Evolutionary conservation across 2,329 filamentous ascomycete species (phyloP).

Genomic region (Nemania abortiva): DNA sequence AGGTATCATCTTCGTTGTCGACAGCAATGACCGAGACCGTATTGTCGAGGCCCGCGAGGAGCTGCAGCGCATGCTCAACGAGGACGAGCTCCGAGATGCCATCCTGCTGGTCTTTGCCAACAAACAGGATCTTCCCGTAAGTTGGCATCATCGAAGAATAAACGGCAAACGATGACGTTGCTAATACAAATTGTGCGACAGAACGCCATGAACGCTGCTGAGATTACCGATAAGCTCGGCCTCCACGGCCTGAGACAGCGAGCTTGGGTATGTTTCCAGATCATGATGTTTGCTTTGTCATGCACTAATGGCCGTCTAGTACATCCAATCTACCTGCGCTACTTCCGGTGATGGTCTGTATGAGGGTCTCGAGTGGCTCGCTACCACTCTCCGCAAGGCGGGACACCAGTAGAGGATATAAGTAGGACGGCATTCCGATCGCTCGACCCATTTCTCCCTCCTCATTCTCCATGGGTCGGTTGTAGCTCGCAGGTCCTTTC

Average conservation of each 20-base stretch:
- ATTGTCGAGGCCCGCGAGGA: conserved; percentile 97
- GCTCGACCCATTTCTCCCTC: conserved; percentile 59
- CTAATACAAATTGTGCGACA: conserved; percentile 54
- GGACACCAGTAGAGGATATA: conserved; percentile 68
- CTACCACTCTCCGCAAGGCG: conserved; percentile 83
- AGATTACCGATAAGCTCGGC: conserved; percentile 99
- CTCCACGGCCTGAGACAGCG: conserved; percentile 99
- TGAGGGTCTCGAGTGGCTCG: conserved; percentile 96
- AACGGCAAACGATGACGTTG: conserved; percentile 48
- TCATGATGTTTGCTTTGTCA: conserved; percentile 1
- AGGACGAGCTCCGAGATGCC: conserved; percentile 97
- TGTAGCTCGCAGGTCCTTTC: conserved; percentile 69
- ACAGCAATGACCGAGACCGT: conserved; percentile 98
- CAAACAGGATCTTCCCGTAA: conserved; percentile 98
- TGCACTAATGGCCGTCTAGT: conserved; percentile 64
- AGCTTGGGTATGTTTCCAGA: conserved; percentile 83
- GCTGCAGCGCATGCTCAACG: conserved; percentile 97
- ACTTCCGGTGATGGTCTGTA: conserved; percentile 99
- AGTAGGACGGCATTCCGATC: conserved; percentile 53
- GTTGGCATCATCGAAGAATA: conserved; percentile 54
- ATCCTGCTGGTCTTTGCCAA: conserved; percentile 98
- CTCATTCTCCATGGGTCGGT: conserved; percentile 63
- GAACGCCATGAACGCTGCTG: conserved; percentile 99
- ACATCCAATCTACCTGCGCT: conserved; percentile 99
- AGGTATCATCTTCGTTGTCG: conserved; percentile 99